Evolutionary conservation across 192 early-diverging fungal genomes (phyloP), one percentile per base, ranked within the genome.

Genomic region (Haplosporangium gracile): DNA sequence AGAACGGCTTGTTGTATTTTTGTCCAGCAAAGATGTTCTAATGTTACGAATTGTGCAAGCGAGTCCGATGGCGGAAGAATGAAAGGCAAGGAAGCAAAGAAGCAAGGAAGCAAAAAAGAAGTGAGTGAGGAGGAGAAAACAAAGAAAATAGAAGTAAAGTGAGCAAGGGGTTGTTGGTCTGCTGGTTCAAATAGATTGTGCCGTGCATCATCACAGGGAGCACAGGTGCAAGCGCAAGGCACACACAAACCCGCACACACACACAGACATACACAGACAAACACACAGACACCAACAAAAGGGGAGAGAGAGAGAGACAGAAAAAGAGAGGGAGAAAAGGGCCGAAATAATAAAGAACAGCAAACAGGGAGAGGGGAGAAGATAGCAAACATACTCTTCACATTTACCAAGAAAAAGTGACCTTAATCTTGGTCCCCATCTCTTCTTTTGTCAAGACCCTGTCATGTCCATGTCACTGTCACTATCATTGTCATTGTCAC

Each of bases 1-100:
- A 90, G 79, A 96, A 95, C 5, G 96, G 95, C 63, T 91, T 93
- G 88, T 93, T 93, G 88, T 92, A 97, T 29, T 92, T 82, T 71
- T 92, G 90, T 53, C 94, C 91, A 60, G 88, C 91, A 89, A 96
- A 95, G 34, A 96, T 91, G 88, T 90, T 93, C 93, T 93, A 73
- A 2, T 45, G 16, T n/a, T 1, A 8, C 24, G 38, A 39, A 5
- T 24, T 32, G 60, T 74, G 10, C 77, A 76, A 34, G 51, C 70
- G 70, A 47, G 55, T 34, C 15, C 47, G 69, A 45, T 57, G 51
- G 18, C 20, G 47, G 18, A 51, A 51, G 18, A 20, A 11, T 45
- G 51, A 55, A 24, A 73, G 39, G 26, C 49, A 49, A 42, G 24
- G 39, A 11, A 57, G 26, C 26, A n/a, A 57, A 72, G 32, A 45